These are phyloP conservation scores for Talaromyces sp. DNA, from an alignment of 2,329 filamentous ascomycete species.

Conservation along the genomic window DNA sequence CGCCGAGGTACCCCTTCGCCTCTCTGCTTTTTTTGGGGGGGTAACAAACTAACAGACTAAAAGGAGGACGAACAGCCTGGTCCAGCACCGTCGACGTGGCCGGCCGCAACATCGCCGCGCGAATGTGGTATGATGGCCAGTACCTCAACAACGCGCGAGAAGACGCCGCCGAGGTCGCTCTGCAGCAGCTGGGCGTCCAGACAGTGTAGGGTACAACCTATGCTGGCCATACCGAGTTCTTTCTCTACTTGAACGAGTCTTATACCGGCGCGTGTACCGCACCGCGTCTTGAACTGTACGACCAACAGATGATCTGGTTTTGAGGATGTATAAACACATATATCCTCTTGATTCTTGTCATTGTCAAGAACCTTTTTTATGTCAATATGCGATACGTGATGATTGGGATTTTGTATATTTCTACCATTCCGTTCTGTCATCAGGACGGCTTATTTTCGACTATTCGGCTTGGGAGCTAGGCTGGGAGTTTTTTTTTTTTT, in stretches of 20 bases:
- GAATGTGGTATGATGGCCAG: constrained; percentile 88
- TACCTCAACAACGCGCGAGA: constrained; percentile 84
- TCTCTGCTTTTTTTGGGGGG: constrained; percentile 15
- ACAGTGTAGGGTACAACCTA: constrained; percentile 17
- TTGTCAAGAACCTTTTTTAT: too few relatives aligned
- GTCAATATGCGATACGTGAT: neutral
- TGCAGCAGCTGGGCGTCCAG: constrained; percentile 28
- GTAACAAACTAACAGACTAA: neutral
- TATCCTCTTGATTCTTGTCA: too few relatives aligned
- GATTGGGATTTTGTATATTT: neutral
- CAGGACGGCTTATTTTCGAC: neutral
- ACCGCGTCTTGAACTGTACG: neutral
- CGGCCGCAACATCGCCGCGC: constrained; percentile 61
- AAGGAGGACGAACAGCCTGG: constrained; percentile 88
- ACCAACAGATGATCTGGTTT: neutral
- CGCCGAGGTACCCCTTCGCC: constrained; percentile 56
- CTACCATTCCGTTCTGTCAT: neutral
- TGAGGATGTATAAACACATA: too few relatives aligned
- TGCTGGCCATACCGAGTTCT: constrained; percentile 15
- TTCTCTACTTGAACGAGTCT: neutral
- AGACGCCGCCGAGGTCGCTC: constrained; percentile 80
- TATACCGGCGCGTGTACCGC: neutral
- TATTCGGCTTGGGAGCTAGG: constrained; percentile 13
- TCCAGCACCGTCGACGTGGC: constrained; percentile 72
- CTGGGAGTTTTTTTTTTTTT: constrained; percentile 14